phyloP scores from a whole-genome alignment of 305 asterid genomes.

The Petunia hybrid region DNA sequence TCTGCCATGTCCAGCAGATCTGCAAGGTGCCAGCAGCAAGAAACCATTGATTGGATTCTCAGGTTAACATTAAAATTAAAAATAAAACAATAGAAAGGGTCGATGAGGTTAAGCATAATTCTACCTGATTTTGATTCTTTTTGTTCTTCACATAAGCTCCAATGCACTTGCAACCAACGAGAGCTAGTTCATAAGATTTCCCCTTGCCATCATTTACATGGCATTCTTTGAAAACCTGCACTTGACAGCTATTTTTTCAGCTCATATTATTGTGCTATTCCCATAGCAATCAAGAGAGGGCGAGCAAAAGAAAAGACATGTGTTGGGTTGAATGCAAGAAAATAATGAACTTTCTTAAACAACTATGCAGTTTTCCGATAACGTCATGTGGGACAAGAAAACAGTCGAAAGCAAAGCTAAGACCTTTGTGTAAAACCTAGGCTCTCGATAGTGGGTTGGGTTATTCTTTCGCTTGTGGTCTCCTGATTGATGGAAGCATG shows the following conservation, averaged over 20 bases:
- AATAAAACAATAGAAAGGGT: background rate
- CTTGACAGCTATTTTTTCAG: conserved; percentile 16
- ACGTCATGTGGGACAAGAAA: conserved; percentile 9
- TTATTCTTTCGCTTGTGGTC: conserved; percentile 85
- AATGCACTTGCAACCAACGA: conserved; percentile 83
- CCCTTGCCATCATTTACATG: conserved; percentile 58
- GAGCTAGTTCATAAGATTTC: conserved; percentile 76
- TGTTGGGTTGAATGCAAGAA: conserved; percentile 18
- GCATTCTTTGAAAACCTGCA: conserved; percentile 82
- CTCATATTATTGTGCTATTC: background rate
- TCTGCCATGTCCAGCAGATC: conserved; percentile 98
- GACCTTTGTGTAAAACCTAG: conserved; percentile 96
- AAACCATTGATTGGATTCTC: background rate
- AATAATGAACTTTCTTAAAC: background rate
- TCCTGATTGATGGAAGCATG: conserved; percentile 97
- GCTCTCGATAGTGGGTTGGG: conserved; percentile 97
- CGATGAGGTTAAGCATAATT: background rate
- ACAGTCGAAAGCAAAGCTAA: conserved; percentile 22
- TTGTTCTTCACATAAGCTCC: conserved; percentile 93
- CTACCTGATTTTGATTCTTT: conserved; percentile 95
- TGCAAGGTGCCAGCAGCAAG: conserved; percentile 41
- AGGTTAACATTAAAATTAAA: background rate
- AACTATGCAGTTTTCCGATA: background rate
- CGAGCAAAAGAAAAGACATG: background rate
- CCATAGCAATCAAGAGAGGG: background rate